Evolutionary conservation across 768 basidiomycete genomes (phyloP), one percentile per base, ranked within the genome.

Genomic region (Mycena metata): DNA sequence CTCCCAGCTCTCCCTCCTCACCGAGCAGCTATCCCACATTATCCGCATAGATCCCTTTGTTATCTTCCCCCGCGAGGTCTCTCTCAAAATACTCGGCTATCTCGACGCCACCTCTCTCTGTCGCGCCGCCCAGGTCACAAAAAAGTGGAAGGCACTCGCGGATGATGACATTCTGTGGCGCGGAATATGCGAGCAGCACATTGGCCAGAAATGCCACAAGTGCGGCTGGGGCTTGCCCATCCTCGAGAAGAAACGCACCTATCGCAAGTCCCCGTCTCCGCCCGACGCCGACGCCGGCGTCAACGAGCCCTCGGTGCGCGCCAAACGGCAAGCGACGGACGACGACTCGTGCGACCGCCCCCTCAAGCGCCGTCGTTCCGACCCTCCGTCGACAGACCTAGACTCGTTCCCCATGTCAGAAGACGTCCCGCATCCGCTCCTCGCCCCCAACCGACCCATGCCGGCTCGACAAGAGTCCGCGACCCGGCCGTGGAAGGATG

Each of bases 141-240:
- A 85, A 58, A 86, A 85, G 5, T 99, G 98, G 98, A 92, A 88
- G 75, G 80, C 80, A 30, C 88, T 98, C 9, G 97, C 97, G 0
- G 97, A 99, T 80, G 97, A 99, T 77, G 94, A 99, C 74, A 83
- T 96, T 51, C 88, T 99, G 55, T 99, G 98, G 98, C 87, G 92
- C 45, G 90, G 91, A 23, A 99, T 99, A 77, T 99, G 98, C 78
- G 95, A 97, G 76, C 98, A 99, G 77, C 98, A 99, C 69, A 99
- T 99, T 62, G 97, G 97, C 21, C 91, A 96, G 75, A 97, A 96
- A 75, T 99, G 98, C 74, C 89, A 87, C 73, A 98, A 97, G 79
- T 99, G 98, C 73, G 98, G 98, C 3, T 98, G 97, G 96, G 96
- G 96, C 19, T 83, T 99, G 50, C 98, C 98, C 17, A 84, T 98